These are phyloP conservation scores for Pseudogymnoascus sp. DNA, from an alignment of 2,329 filamentous ascomycete species.

Conservation along the genomic window DNA sequence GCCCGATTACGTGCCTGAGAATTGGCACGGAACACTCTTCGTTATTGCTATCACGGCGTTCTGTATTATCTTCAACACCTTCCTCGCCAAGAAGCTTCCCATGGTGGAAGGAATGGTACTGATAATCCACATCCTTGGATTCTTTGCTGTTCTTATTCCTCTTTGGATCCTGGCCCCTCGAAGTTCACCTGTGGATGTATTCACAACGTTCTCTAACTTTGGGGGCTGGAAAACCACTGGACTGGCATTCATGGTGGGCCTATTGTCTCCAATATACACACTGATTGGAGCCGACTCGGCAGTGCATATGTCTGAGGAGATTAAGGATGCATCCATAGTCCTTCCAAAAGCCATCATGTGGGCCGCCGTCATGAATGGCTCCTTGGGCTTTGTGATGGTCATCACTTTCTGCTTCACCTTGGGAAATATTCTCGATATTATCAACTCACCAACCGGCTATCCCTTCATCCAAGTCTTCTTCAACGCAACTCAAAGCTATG, in stretches of 20 bases:
- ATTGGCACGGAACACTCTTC: conserved; percentile 39
- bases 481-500: conserved; percentile 36
- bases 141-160: conserved; percentile 35
- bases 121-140: conserved; percentile 38
- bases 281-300: conserved; percentile 21
- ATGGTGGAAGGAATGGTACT: conserved; percentile 37
- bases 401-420: conserved; percentile 31
- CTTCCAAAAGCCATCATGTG: conserved; percentile 42
- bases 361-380: conserved; percentile 40
- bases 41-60: conserved; percentile 36
- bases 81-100: conserved; percentile 34
- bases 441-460: conserved; percentile 36
- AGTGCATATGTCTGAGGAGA: conserved; percentile 41
- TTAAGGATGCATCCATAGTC: conserved; percentile 38
- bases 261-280: conserved; percentile 27
- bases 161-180: conserved; percentile 29
- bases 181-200: conserved; percentile 24
- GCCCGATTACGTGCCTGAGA: conserved; percentile 28
- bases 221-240: conserved; percentile 30
- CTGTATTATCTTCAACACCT: conserved; percentile 38
- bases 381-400: conserved; percentile 35
- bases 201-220: conserved; percentile 28
- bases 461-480: conserved; percentile 44
- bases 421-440: conserved; percentile 29
- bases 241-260: conserved; percentile 31